Evolutionary conservation across 371 early-diverging fungal genomes (phyloP).

Genomic region (Mortierella sp.): DNA sequence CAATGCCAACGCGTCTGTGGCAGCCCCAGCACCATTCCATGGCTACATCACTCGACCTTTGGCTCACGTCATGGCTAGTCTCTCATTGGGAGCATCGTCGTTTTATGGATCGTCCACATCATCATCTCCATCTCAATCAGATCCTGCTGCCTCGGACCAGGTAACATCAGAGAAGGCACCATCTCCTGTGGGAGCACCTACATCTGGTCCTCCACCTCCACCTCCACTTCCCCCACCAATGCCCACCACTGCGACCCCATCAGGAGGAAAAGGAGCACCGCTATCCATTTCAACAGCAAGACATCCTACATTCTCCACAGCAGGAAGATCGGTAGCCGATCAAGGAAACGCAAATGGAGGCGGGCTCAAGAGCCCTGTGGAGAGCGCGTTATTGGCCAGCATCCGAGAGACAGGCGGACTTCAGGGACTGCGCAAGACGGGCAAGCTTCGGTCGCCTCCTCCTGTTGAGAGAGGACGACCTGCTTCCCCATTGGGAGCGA

Average conservation of each 20-base stretch:
- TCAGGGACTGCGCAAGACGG: slow-evolving; percentile 49
- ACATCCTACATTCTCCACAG: no score
- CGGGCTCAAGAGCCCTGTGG: slow-evolving; percentile 20
- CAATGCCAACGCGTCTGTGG: slow-evolving; percentile 27
- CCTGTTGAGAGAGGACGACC: slow-evolving; percentile 18
- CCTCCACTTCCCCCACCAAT: slow-evolving; percentile 34
- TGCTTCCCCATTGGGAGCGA: slow-evolving; percentile 11
- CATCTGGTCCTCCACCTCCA: slow-evolving; percentile 1
- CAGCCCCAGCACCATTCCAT: slow-evolving; percentile 37
- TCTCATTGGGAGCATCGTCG: slow-evolving; percentile 43
- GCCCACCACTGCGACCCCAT: slow-evolving; percentile 27
- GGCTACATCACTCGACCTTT: slow-evolving; percentile 44
- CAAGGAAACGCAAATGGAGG: neutral
- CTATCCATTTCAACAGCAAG: no score
- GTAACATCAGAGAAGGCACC: neutral
- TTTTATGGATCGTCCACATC: slow-evolving; percentile 31
- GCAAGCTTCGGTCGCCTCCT: slow-evolving; percentile 40
- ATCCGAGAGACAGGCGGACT: slow-evolving; percentile 50
- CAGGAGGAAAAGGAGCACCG: slow-evolving; percentile 1
- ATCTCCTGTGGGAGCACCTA: neutral
- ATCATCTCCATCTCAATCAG: slow-evolving; percentile 19
- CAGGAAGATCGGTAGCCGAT: neutral
- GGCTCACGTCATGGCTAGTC: slow-evolving; percentile 49
- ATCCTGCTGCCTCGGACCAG: slow-evolving; percentile 2
- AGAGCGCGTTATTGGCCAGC: slow-evolving; percentile 35